phyloP scores from a whole-genome alignment of 768 basidiomycete species.

The Hygrocybe punicea region DNA sequence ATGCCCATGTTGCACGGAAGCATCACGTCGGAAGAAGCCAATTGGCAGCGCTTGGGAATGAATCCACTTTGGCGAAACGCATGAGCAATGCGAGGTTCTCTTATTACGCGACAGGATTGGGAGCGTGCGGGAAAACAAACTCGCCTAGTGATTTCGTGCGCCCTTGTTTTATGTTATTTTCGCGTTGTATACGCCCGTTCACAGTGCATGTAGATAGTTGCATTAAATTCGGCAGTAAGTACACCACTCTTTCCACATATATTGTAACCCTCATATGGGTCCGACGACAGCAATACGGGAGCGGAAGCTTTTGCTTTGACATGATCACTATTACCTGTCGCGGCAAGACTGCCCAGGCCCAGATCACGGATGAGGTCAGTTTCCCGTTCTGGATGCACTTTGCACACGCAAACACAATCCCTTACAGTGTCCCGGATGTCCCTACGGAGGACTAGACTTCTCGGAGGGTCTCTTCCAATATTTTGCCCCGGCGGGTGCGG shows the following conservation, averaged over 20 bases:
- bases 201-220: slow-evolving; percentile 47
- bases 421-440: slow-evolving; percentile 61
- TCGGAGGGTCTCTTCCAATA: slow-evolving; percentile 53
- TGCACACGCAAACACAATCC: slow-evolving; percentile 5
- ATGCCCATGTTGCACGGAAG: not conserved
- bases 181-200: not conserved
- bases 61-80: slow-evolving; percentile 21
- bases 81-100: slow-evolving; percentile 30
- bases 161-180: not conserved
- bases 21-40: not conserved
- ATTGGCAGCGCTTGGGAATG: not conserved
- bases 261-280: slow-evolving; percentile 13
- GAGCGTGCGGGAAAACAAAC: slow-evolving; percentile 49
- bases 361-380: slow-evolving; percentile 60
- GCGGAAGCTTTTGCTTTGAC: slow-evolving; percentile 53
- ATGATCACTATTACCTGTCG: slow-evolving; percentile 57
- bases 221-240: slow-evolving; percentile 39
- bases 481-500: slow-evolving; percentile 44
- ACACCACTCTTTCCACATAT: not conserved
- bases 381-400: not conserved
- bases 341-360: slow-evolving; percentile 56
- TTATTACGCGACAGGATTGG: slow-evolving; percentile 35
- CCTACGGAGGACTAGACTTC: slow-evolving; percentile 59
- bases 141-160: slow-evolving; percentile 42
- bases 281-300: slow-evolving; percentile 50